phyloP scores from a whole-genome alignment of 164 flowering plant species.

The Taxillus chinensis region DNA sequence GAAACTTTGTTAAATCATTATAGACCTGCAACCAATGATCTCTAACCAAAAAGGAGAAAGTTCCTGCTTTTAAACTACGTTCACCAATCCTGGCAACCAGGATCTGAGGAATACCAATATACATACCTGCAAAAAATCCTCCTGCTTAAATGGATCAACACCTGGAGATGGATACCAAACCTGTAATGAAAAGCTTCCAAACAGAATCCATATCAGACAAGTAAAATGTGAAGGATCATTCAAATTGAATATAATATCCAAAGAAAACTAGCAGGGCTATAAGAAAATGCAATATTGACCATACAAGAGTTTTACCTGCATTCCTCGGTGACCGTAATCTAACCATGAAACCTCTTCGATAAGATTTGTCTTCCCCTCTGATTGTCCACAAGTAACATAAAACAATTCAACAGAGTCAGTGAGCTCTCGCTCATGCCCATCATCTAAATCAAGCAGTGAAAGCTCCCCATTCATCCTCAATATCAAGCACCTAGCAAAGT shows the following conservation, averaged over 20 bases:
- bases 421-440: constrained; percentile 86
- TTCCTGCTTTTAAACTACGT: too few relatives aligned
- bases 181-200: constrained; percentile 56
- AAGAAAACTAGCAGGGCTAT: background rate
- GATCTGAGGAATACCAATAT: background rate
- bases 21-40: too few relatives aligned
- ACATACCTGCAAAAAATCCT: constrained; percentile 91
- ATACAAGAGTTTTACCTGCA: constrained; percentile 67
- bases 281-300: background rate
- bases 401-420: constrained; percentile 90
- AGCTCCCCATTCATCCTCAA: constrained; percentile 86
- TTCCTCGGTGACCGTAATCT: constrained; percentile 91
- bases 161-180: constrained; percentile 99
- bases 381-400: constrained; percentile 96
- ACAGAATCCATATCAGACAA: constrained; percentile 41
- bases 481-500: constrained; percentile 68
- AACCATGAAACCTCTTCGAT: constrained; percentile 98
- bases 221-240: constrained; percentile 8
- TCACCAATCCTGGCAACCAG: background rate
- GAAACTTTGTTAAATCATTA: too few relatives aligned
- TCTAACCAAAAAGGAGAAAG: too few relatives aligned
- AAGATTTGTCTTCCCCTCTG: constrained; percentile 73
- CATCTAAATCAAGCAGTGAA: constrained; percentile 92
- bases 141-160: constrained; percentile 79
- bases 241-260: background rate